Base-by-base conservation (phyloP, 2,329 filamentous ascomycete genomes). In the Colletotrichum euphorbiae region DNA sequence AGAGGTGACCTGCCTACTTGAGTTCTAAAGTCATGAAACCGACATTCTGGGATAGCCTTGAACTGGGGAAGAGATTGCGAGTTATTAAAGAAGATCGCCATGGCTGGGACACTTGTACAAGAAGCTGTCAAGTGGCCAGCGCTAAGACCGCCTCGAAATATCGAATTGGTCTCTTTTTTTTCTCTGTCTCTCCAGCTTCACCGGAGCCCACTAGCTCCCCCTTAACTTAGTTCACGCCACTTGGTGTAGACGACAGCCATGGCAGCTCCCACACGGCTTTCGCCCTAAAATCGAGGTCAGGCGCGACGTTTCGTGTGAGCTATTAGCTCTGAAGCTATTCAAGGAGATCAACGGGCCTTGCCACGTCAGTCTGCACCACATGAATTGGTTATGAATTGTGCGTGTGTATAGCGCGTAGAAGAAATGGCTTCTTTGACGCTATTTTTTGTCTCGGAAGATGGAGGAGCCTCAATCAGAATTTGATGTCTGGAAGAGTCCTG, bases 91-190 rank as follows among this genome's bases (percentile, higher is more conserved):
- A 45, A 42, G 21, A 17, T 31, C 6, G 36, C 21, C 51, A 19
- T 43, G 40, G 36, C 66, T n/a, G 38, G 21, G 12, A 62, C 33
- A 50, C 42, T 51, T 66, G 48, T 50, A 40, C 43, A 55, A 7
- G n/a, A 7, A 33, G 12, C 19, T 36, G 48, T 69, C 66, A 69
- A 69, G 54, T 69, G 66, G 66, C 66, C 62, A 31, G 55, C 46
- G 48, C 66, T 69, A 69, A 36, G 40, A 54, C 60, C 33, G 46
- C 52, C 33, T 21, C 21, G 17, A 61, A 61, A 51, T 52, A 43
- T 50, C 24, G 40, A 52, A 43, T 66, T 69, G 42, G 60, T 11
- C 38, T 61, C 43, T 21, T 45, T 46, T 17, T 33, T 48, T 8
- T 12, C 36, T 28, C 28, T 28, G 28, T 28, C 54, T 43, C 33